Evolutionary conservation across 495 filamentous ascomycete species (phyloP), one percentile per base, ranked within the genome.

Genomic region (Penicillium flavigenum): DNA sequence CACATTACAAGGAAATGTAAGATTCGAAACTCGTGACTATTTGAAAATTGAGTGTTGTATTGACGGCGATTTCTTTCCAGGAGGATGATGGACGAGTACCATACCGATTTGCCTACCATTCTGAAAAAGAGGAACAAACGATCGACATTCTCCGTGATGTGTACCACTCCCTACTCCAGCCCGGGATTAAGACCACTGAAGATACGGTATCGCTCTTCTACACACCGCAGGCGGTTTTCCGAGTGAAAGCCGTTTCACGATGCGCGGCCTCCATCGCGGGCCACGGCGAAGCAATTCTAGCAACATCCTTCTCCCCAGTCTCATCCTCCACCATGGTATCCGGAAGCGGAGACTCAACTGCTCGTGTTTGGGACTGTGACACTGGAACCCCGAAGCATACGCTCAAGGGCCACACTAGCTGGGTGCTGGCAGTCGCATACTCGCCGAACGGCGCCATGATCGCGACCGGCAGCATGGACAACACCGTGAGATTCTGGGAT

Each of bases 391-490:
- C 95, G 0, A 75, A 91, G 52, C 82, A 88, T 68, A 97, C 92
- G 2, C 72, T 99, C 22, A 96, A 95, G 68, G 94, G 94, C 12
- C 95, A 98, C 70, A 90, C 88, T 14, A 88, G 88, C 58, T 98
- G 92, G 93, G 92, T 99, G 8, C 75, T 99, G 60, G 89, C 85
- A 2, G 88, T 96, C 14, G 83, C 80, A 56, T 99, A 88, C 84
- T 92, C 88, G 31, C 93, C 90, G 8, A 90, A 96, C 65, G 89
- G 86, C 16, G 79, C 80, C 12, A 82, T 86, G 50, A 82, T 99
- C 48, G 95, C 91, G 10, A 98, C 93, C 4, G 95, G 94, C 14
- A 89, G 88, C 63, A 96, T 94, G 87, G 95, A 98, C 63, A 96
- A 91, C 63, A 89, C 87, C 0, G 87, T 98, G 14, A 82, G 93